Evolutionary conservation across 2,329 filamentous ascomycete species (phyloP).

Genomic region (Fonsecaea multimorphosa): DNA sequence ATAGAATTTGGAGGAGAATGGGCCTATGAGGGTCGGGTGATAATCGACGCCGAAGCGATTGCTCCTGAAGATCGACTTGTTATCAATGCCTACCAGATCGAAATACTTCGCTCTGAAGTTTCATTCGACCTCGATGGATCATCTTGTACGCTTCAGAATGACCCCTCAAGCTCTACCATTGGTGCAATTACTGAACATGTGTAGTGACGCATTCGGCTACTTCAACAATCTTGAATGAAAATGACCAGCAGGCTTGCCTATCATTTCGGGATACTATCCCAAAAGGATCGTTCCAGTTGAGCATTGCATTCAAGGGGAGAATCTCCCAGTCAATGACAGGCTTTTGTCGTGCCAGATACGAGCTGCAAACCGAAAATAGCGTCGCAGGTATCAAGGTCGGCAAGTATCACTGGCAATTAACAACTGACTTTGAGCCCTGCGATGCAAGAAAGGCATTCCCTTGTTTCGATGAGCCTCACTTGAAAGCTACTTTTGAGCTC

Average conservation of each 20-base stretch:
- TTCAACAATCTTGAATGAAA: background rate
- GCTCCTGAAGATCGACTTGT: background rate
- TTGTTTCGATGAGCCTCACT: constrained; percentile 95
- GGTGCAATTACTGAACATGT: background rate
- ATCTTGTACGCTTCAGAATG: background rate
- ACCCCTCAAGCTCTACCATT: background rate
- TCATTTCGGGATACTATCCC: constrained; percentile 41
- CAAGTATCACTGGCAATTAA: constrained; percentile 74
- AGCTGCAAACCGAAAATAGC: constrained; percentile 72
- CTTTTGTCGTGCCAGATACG: constrained; percentile 93
- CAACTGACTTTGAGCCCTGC: constrained; percentile 95
- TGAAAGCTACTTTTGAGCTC: constrained; percentile 94
- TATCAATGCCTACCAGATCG: constrained; percentile 5
- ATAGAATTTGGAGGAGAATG: constrained; percentile 19
- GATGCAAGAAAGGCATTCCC: constrained; percentile 93
- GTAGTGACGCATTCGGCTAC: background rate
- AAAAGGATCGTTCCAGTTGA: constrained; percentile 68
- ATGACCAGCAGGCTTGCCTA: background rate
- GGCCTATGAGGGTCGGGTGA: constrained; percentile 5
- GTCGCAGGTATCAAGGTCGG: constrained; percentile 76
- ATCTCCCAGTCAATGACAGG: constrained; percentile 91
- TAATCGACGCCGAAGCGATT: constrained; percentile 9
- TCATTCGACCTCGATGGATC: background rate
- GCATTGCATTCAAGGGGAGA: constrained; percentile 75
- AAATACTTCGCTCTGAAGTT: constrained; percentile 9